These are phyloP conservation scores for Jatropha curcas DNA, from an alignment of 345 rosid species.

Conservation along the genomic window DNA sequence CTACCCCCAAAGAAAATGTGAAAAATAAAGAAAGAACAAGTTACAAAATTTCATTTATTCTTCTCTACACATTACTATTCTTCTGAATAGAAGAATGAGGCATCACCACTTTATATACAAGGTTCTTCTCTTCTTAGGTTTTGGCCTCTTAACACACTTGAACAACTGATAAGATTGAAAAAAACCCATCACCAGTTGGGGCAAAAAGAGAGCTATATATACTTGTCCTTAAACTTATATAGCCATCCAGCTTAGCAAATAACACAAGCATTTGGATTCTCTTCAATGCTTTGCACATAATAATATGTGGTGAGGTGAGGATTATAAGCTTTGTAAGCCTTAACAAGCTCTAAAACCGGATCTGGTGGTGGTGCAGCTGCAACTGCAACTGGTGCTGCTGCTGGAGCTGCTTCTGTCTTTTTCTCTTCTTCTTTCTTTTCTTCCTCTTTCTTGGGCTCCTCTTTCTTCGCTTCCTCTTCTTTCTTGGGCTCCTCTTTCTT, in stretches of 20 bases:
- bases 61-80: constrained; percentile 18
- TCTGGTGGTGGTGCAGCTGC: constrained; percentile 42
- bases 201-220: background rate
- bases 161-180: constrained; percentile 30
- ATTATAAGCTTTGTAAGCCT: constrained; percentile 80
- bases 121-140: constrained; percentile 17
- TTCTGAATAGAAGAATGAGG: constrained; percentile 15
- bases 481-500: constrained; percentile 61
- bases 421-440: constrained; percentile 44
- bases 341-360: constrained; percentile 69
- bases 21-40: too few species aligned
- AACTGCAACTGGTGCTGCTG: constrained; percentile 11
- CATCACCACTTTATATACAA: constrained; percentile 27
- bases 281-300: constrained; percentile 84
- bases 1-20: too few species aligned
- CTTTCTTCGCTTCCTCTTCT: constrained; percentile 51
- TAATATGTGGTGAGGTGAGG: constrained; percentile 72
- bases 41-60: constrained; percentile 31
- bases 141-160: constrained; percentile 21
- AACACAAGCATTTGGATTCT: constrained; percentile 91
- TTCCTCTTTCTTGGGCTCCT: constrained; percentile 38
- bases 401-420: constrained; percentile 19
- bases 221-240: background rate
- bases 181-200: constrained; percentile 26
- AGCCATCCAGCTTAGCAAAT: constrained; percentile 33